Evolutionary conservation across 2,329 filamentous ascomycete genomes (phyloP).

Genomic region (Cercospora sp.): DNA sequence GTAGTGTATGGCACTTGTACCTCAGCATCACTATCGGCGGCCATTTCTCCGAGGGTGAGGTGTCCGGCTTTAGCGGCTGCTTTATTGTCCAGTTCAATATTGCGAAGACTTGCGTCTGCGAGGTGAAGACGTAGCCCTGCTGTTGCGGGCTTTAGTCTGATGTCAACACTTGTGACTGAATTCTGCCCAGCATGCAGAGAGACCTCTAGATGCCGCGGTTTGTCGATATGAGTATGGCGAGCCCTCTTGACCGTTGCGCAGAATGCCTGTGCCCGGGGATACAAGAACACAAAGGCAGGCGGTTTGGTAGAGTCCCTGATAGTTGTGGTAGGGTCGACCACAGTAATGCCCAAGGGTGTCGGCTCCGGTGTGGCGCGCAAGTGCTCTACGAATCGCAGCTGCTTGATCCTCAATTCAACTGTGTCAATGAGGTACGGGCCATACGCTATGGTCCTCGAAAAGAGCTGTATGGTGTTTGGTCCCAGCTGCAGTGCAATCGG

Average conservation of each 20-base stretch:
- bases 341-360: constrained; percentile 51
- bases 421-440: constrained; percentile 76
- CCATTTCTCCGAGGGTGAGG: constrained; percentile 27
- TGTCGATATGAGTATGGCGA: constrained; percentile 74
- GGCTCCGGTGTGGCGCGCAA: constrained; percentile 46
- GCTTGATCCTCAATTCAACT: constrained; percentile 64
- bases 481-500: constrained; percentile 57
- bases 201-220: constrained; percentile 74
- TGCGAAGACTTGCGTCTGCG: constrained; percentile 45
- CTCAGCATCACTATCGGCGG: constrained; percentile 50
- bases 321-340: constrained; percentile 36
- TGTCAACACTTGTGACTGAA: constrained; percentile 50
- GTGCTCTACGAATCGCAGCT: constrained; percentile 66
- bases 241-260: constrained; percentile 67
- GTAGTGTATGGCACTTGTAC: constrained; percentile 79
- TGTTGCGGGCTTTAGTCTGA: constrained; percentile 59
- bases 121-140: constrained; percentile 60
- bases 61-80: constrained; percentile 24
- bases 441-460: constrained; percentile 59
- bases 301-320: constrained; percentile 24
- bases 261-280: constrained; percentile 68
- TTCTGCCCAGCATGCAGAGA: constrained; percentile 75
- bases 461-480: constrained; percentile 53
- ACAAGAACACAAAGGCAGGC: constrained; percentile 63
- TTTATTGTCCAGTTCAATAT: constrained; percentile 15